Base-by-base conservation (phyloP, 225 moss, liverwort and hornwort species). In the Climacium dendroides region DNA sequence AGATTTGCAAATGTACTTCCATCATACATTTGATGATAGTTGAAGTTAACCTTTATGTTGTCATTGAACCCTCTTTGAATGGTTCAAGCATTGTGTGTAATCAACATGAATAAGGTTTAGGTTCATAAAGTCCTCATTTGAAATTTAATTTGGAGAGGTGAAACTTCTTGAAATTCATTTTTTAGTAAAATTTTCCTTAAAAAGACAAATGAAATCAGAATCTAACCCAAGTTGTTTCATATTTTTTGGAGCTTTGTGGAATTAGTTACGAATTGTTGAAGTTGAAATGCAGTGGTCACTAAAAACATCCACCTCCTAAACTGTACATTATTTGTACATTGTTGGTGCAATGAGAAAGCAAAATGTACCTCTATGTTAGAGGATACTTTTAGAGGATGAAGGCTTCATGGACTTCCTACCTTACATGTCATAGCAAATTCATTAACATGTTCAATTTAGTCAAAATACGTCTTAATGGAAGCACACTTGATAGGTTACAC, bases 331-430 rank as follows among this genome's bases (percentile, higher is more conserved):
- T 34, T 52, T 52, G 8, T 19, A 48, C 4, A 74, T 14, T 75
- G 0, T 34, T 52, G 30, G 8, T 52, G 9, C 23, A 35, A 75
- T 34, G 13, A 35, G 0, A 75, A 35, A 53, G 5, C 2, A 75
- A 75, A 75, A 22, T 52, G 3, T 32, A 19, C 13, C 8, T 35
- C 1, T 22, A 0, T 2, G 2, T 23, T 53, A 35, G 1, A 13
- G 0, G 9, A 10, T 0, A 0, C 10, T 15, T 54, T 55, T 15
- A 16, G 10, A 77, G 37, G 1, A 1, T 0, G 0, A 25, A 1
- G 0, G 0, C 10, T 77, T n/a, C 4, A 25, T 25, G 5, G 4
- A 37, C 15, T 6, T 55, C 25, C 0, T 9, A 53, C 2, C 5
- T 53, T 9, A 24, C 13, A 15, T 76, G 5, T 23, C 37, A 35